phyloP scores from a whole-genome alignment of 805 yeast species.

The Yarrowia sp. region DNA sequence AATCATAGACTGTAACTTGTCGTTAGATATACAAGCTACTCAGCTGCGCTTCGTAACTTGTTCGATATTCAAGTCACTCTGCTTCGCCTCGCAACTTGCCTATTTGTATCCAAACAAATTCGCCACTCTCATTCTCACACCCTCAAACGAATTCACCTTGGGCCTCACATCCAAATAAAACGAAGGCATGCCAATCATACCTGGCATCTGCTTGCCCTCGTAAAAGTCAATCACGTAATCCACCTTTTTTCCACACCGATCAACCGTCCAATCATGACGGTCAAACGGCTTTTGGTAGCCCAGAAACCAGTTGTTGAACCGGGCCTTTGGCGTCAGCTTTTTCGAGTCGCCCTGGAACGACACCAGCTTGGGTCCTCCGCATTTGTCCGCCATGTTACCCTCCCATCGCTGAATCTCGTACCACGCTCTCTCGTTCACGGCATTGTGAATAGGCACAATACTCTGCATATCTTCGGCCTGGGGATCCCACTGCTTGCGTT shows the following conservation, averaged over 20 bases:
- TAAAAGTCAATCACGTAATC: conserved; percentile 95
- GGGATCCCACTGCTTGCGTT: conserved; percentile 85
- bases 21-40: too few relatives aligned
- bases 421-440: conserved; percentile 95
- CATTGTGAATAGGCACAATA: conserved; percentile 90
- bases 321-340: conserved; percentile 84
- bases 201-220: conserved; percentile 51
- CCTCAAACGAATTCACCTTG: conserved; percentile 77
- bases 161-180: conserved; percentile 91
- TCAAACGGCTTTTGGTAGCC: conserved; percentile 86
- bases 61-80: too few relatives aligned
- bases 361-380: conserved; percentile 83
- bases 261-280: conserved; percentile 91
- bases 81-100: background rate
- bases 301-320: conserved; percentile 53
- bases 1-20: too few relatives aligned
- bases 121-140: conserved; percentile 62
- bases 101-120: conserved; percentile 47
- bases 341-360: conserved; percentile 87
- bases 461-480: conserved; percentile 77
- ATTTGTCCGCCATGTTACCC: conserved; percentile 36
- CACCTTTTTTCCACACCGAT: conserved; percentile 75
- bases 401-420: conserved; percentile 81
- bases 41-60: too few relatives aligned
- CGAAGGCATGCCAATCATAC: conserved; percentile 49